A percentile compares a stretch with the other conserved stretches of the same genome.
Conservation (phyloP, 2,329 filamentous ascomycete species). For the Fusarium compactum region DNA sequence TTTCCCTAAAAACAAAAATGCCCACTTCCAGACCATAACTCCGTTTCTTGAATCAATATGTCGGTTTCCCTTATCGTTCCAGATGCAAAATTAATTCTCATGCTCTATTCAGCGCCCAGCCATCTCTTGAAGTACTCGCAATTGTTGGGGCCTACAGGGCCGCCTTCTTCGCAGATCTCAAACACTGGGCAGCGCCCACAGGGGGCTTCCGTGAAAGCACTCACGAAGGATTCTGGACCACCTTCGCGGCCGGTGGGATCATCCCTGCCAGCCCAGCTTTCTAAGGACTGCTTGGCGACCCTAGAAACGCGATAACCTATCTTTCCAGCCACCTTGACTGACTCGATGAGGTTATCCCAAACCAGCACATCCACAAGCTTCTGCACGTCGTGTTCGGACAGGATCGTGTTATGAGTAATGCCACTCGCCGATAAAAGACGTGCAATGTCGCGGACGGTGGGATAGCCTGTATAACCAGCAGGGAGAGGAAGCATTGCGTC, state of each 20-base stretch:
- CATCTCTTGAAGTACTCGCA: constrained; percentile 94
- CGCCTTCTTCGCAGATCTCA: constrained; percentile 89
- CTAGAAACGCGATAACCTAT: constrained; percentile 67
- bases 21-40: constrained; percentile 40
- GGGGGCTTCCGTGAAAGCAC: constrained; percentile 87
- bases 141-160: constrained; percentile 87
- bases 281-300: constrained; percentile 59
- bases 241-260: constrained; percentile 53
- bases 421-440: constrained; percentile 75
- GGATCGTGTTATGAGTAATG: constrained; percentile 78
- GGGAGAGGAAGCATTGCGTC: constrained; percentile 65
- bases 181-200: constrained; percentile 95
- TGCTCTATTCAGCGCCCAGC: constrained; percentile 66
- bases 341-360: constrained; percentile 87
- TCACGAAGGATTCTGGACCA: constrained; percentile 63
- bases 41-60: constrained; percentile 29
- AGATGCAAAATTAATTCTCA: constrained; percentile 17
- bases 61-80: constrained; percentile 2
- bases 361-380: constrained; percentile 89
- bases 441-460: constrained; percentile 83
- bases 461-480: constrained; percentile 80
- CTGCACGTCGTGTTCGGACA: constrained; percentile 81
- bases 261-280: constrained; percentile 57
- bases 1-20: constrained; percentile 33
- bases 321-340: constrained; percentile 62